A percentile compares a stretch with the other conserved stretches of the same genome.
Evolutionary conservation across 768 basidiomycete genomes (phyloP).

Genomic region (Lactarius indigo): DNA sequence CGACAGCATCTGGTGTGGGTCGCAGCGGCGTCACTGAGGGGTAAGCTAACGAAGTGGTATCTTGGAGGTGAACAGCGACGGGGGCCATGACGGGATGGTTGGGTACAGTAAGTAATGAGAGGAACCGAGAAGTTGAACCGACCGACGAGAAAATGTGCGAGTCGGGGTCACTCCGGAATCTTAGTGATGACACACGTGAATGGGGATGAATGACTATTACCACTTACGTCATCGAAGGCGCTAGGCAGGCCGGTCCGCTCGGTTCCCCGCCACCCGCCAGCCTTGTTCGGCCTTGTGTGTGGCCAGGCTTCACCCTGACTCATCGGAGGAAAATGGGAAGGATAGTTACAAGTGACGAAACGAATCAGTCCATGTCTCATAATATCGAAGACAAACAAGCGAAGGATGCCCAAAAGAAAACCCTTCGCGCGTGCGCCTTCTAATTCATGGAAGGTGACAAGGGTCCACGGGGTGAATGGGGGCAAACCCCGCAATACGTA

Average conservation of each 20-base stretch:
- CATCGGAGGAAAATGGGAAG: no score
- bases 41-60: not conserved
- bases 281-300: no score
- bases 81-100: constrained; percentile 13
- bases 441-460: not conserved
- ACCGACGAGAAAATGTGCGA: not conserved
- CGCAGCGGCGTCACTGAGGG: not conserved
- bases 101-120: no score
- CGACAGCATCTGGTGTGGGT: constrained; percentile 1
- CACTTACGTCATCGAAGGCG: not conserved
- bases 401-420: not conserved
- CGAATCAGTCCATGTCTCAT: no score
- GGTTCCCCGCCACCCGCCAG: no score
- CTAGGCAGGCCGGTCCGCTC: no score
- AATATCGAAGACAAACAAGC: not conserved
- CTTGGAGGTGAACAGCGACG: constrained; percentile 5
- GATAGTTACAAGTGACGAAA: no score
- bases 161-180: not conserved
- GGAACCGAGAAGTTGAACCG: no score
- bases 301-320: no score
- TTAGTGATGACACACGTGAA: not conserved
- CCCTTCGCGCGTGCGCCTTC: not conserved
- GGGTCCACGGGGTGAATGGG: not conserved
- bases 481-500: not conserved
- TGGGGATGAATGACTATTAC: not conserved